These are phyloP conservation scores for Coniella vitis DNA, from an alignment of 2,329 filamentous ascomycete genomes.

Conservation along the genomic window DNA sequence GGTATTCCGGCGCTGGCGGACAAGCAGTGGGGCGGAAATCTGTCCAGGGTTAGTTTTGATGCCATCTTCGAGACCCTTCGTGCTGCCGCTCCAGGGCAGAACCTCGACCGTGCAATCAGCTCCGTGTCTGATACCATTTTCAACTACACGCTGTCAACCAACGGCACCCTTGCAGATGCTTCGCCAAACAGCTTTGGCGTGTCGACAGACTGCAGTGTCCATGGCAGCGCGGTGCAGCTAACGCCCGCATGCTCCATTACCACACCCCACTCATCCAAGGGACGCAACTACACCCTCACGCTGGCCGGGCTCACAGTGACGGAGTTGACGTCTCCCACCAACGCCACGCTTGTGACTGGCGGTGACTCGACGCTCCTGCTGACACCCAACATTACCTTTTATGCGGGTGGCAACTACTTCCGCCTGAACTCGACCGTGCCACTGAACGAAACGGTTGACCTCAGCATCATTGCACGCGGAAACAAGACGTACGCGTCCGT, in stretches of 20 bases:
- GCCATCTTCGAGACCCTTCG: slow-evolving; percentile 32
- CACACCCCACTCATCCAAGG: slow-evolving; percentile 46
- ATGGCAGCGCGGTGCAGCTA: slow-evolving; percentile 25
- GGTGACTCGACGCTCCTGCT: slow-evolving; percentile 36
- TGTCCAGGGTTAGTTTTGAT: slow-evolving; percentile 33
- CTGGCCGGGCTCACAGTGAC: slow-evolving; percentile 30
- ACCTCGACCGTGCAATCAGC: slow-evolving; percentile 37
- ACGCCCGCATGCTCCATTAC: slow-evolving; percentile 32
- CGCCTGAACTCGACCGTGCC: slow-evolving; percentile 28
- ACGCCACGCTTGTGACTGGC: slow-evolving; percentile 35
- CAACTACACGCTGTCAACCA: slow-evolving; percentile 25
- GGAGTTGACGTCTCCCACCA: slow-evolving; percentile 25
- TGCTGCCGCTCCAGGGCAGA: slow-evolving; percentile 37
- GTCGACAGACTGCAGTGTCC: slow-evolving; percentile 28
- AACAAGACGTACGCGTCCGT: slow-evolving; percentile 26
- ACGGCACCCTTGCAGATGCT: slow-evolving; percentile 24
- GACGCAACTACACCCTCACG: slow-evolving; percentile 48
- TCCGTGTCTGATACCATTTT: slow-evolving; percentile 30
- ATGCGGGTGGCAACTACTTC: slow-evolving; percentile 30
- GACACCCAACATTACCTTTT: slow-evolving; percentile 30
- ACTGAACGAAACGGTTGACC: slow-evolving; percentile 22
- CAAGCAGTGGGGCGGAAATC: slow-evolving; percentile 46
- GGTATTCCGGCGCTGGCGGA: slow-evolving; percentile 44
- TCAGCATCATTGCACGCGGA: slow-evolving; percentile 25
- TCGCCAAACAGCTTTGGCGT: slow-evolving; percentile 36